phyloP scores from a whole-genome alignment of 768 basidiomycete genomes.

The Russula vinacea region DNA sequence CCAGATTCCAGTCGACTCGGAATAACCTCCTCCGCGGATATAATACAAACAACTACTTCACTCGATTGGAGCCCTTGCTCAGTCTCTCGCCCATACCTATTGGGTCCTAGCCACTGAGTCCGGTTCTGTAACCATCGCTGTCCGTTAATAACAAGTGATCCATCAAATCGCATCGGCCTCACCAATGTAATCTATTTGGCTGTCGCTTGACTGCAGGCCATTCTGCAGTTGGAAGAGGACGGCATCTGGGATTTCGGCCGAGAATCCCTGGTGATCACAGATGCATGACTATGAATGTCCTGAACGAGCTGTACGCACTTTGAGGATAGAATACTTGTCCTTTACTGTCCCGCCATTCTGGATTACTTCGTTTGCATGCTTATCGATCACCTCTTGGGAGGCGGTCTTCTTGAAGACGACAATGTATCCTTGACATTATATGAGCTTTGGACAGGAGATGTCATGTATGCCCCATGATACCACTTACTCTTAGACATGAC shows the following conservation, averaged over 20 bases:
- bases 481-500: slow-evolving; percentile 32
- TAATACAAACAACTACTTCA: neutral
- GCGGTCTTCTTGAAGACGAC: slow-evolving; percentile 53
- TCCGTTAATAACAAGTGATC: neutral
- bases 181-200: slow-evolving; percentile 50
- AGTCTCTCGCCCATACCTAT: neutral
- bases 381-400: slow-evolving; percentile 41
- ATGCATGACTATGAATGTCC: neutral
- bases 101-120: slow-evolving; percentile 46
- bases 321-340: slow-evolving; percentile 37
- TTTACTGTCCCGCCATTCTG: slow-evolving; percentile 46
- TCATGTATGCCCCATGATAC: neutral
- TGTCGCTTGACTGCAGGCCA: slow-evolving; percentile 31
- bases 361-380: slow-evolving; percentile 42
- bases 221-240: slow-evolving; percentile 39
- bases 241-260: slow-evolving; percentile 40
- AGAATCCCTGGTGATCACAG: slow-evolving; percentile 41
- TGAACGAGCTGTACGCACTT: neutral
- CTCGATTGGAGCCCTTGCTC: neutral
- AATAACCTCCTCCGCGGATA: neutral
- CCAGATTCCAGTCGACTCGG: neutral
- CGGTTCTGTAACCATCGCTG: slow-evolving; percentile 38
- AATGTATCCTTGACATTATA: slow-evolving; percentile 44
- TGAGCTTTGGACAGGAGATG: slow-evolving; percentile 19
- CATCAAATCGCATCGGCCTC: slow-evolving; percentile 14